Evolutionary conservation across 805 yeast species (phyloP), one percentile per base, ranked within the genome.

Genomic region (Wickerhamiella occidentalis): DNA sequence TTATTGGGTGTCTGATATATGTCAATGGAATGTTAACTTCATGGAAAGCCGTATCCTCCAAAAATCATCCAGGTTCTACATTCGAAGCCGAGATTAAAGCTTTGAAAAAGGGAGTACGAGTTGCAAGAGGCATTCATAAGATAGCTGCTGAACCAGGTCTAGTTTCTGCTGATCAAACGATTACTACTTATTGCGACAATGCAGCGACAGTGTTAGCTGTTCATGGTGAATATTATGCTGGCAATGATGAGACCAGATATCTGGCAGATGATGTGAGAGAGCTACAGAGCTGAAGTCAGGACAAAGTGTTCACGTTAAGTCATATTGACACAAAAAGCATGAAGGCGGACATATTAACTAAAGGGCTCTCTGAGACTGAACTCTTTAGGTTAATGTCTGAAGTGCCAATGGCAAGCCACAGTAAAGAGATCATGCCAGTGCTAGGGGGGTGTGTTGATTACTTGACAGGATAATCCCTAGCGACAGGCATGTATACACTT

Each of bases 391-490:
- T 9, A n/a, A n/a, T 7, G 7, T 33, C 37, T 33, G 37, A 33
- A 19, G 15, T 36, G 23, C 40, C n/a, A n/a, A n/a, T n/a, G n/a
- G n/a, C n/a, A n/a, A n/a, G n/a, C n/a, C n/a, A n/a, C n/a, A n/a
- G n/a, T n/a, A n/a, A n/a, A n/a, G n/a, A n/a, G n/a, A n/a, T n/a
- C n/a, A n/a, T n/a, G 19, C 7, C 40, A 36, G 40, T 22, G 22
- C 17, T 36, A 17, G 40, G 40, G 40, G 40, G 40, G 40, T 7
- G 22, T 36, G 40, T 36, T 30, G 35, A 25, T n/a, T n/a, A n/a
- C n/a, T n/a, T n/a, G n/a, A n/a, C n/a, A n/a, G n/a, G n/a, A n/a
- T n/a, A n/a, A n/a, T n/a, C n/a, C n/a, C n/a, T n/a, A n/a, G n/a
- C n/a, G n/a, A n/a, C n/a, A n/a, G n/a, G n/a, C n/a, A n/a, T n/a